Percentiles rank a stretch among this genome's conserved stretches.
Evolutionary conservation across 2,329 filamentous ascomycete genomes (phyloP).

Genomic region (Stromatinia cepivora): DNA sequence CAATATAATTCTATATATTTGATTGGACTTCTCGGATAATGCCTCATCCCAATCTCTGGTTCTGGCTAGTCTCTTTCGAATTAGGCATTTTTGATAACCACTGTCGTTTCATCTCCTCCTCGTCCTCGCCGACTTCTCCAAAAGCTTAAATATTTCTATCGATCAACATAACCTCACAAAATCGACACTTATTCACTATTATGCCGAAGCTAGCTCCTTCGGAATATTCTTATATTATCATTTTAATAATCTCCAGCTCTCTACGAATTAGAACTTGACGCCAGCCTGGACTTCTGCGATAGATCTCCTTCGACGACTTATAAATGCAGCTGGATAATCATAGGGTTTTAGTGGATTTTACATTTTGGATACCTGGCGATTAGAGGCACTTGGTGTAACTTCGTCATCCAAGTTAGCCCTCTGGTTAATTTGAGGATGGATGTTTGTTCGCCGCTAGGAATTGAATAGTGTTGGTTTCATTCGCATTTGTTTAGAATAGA

Average conservation of each 20-base stretch:
- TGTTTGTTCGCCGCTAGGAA: background rate
- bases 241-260: background rate
- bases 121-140: background rate
- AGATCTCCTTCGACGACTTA: background rate
- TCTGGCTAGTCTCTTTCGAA: background rate
- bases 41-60: background rate
- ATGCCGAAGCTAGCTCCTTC: background rate
- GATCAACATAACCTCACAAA: background rate
- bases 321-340: background rate
- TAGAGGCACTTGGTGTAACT: background rate
- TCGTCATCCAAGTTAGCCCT: background rate
- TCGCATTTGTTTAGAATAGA: background rate
- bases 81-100: background rate
- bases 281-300: background rate
- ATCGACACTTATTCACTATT: background rate
- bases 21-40: background rate
- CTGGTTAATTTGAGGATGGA: too few relatives aligned
- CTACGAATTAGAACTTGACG: background rate
- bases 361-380: background rate
- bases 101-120: background rate
- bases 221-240: background rate
- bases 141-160: background rate
- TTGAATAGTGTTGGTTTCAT: background rate
- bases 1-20: background rate
- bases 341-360: background rate